Base-by-base conservation (phyloP, 2,329 filamentous ascomycete genomes). In the Sclerotinia subarctica region DNA sequence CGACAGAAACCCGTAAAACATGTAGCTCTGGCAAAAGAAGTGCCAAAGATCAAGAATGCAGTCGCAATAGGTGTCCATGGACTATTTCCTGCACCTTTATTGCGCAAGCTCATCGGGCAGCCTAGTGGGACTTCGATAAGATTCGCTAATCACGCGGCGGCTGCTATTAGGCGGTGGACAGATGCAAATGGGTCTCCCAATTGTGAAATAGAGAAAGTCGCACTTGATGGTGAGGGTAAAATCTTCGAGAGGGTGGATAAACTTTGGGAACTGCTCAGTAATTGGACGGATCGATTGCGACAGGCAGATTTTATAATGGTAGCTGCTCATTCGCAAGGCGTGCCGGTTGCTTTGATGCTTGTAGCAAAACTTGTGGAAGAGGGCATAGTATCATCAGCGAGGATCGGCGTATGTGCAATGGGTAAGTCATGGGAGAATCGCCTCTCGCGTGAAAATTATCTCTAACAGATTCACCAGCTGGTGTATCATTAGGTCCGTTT, bases 291-390 rank as follows among this genome's bases (percentile, higher is more conserved):
- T 49, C 90, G 94, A 71, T 90, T 99, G 44, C 88, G 92, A 64
- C 86, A 86, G 65, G 94, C 95, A 0, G 95, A 99, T 78, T 89
- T 98, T 70, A 89, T 99, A 53, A 79, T 99, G 51, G 82, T 99
- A n/a, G 93, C 93, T 3, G 97, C 93, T 69, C 95, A 99, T 78
- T 96, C 93, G 3, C 95, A 99, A 78, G 95, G 95, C 29, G 95
- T 98, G 0, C 95, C 95, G 0, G 95, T 99, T 0, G 90, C 91
- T 7, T 86, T 97, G 69, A 97, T 97, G 88, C 83, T 99, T 4
- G 84, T 98, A 6, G 93, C 94, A 6, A 97, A 97, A 78, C 83
- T 99, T 53, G 94, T 99, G 66, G 90, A 95, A 65, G 88, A 97
- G 69, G 94, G 94, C 2, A 92, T 95, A 72, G 85, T 98, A 42